phyloP scores from a whole-genome alignment of 805 yeast species.

The Dipodascopsis uninucleata region DNA sequence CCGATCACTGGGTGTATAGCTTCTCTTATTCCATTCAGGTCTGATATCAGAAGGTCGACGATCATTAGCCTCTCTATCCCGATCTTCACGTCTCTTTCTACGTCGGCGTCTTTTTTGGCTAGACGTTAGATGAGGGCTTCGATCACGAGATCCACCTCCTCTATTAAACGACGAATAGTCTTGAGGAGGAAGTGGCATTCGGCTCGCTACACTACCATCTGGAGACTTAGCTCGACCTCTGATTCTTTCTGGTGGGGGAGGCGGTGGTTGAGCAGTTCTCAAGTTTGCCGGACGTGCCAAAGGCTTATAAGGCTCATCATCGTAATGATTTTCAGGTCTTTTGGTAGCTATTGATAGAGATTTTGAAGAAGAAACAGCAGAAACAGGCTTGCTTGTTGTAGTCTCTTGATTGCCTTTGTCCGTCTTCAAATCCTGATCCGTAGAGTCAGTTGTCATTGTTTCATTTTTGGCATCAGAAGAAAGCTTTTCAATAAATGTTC shows the following conservation, averaged over 20 bases:
- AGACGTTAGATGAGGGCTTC: constrained; percentile 7
- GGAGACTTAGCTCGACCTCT: background rate
- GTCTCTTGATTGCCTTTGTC: background rate
- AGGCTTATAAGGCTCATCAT: constrained; percentile 26
- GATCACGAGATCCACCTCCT: too few relatives aligned
- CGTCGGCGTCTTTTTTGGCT: constrained; percentile 20
- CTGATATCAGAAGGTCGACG: too few relatives aligned
- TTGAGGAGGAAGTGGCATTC: background rate
- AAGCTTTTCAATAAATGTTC: constrained; percentile 10
- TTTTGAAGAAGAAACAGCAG: background rate
- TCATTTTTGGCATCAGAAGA: constrained; percentile 1
- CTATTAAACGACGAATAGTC: background rate
- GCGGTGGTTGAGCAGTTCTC: background rate
- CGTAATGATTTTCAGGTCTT: constrained; percentile 4
- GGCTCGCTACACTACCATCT: background rate
- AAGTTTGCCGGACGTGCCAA: constrained; percentile 18
- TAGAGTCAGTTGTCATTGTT: constrained; percentile 4
- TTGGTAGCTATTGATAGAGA: background rate
- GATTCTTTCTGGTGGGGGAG: background rate
- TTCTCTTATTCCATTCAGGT: too few relatives aligned
- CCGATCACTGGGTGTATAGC: too few relatives aligned
- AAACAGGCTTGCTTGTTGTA: background rate
- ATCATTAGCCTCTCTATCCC: constrained; percentile 6
- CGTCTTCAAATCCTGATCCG: constrained; percentile 2
- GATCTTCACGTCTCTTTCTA: constrained; percentile 11